Conservation (phyloP, 176 grass and related monocot species). For the Zea luxurians region DNA sequence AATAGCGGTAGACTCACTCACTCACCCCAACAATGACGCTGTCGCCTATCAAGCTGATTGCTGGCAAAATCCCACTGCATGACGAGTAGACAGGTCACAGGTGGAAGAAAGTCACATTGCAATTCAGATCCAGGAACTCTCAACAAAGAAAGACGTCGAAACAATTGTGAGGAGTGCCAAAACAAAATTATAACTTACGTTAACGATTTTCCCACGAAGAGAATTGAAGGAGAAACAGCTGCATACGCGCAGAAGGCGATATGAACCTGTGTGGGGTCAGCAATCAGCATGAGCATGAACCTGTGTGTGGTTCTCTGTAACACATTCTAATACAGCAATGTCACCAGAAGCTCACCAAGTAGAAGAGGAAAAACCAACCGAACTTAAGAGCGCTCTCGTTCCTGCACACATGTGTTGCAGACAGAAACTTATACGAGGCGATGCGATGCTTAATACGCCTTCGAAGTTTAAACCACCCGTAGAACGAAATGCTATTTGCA, state of each 20-base stretch:
- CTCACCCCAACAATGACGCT: constrained; percentile 63
- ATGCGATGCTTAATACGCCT: not conserved
- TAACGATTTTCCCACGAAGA: constrained; percentile 70
- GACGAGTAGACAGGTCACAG: constrained; percentile 1
- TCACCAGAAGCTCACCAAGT: constrained; percentile 45
- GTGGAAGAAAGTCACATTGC: not conserved
- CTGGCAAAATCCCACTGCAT: constrained; percentile 61
- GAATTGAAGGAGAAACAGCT: constrained; percentile 65
- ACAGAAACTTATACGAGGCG: not conserved
- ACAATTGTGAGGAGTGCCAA: not conserved
- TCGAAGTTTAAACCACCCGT: not conserved
- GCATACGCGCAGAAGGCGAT: constrained; percentile 65
- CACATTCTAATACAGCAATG: not conserved
- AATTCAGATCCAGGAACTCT: not conserved
- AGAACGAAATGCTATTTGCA: not conserved
- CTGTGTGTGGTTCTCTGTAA: not conserved
- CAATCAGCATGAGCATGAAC: constrained; percentile 13
- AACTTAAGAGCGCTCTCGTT: constrained; percentile 72
- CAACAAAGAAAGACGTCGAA: not conserved
- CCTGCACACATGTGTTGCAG: constrained; percentile 39
- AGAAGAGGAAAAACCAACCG: constrained; percentile 78
- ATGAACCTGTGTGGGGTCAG: constrained; percentile 51
- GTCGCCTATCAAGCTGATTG: constrained; percentile 53
- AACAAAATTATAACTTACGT: constrained; percentile 43
- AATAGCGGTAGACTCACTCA: constrained; percentile 12